Base-by-base conservation (phyloP, 208 protist species). In the Wallacemonas sp. region DNA sequence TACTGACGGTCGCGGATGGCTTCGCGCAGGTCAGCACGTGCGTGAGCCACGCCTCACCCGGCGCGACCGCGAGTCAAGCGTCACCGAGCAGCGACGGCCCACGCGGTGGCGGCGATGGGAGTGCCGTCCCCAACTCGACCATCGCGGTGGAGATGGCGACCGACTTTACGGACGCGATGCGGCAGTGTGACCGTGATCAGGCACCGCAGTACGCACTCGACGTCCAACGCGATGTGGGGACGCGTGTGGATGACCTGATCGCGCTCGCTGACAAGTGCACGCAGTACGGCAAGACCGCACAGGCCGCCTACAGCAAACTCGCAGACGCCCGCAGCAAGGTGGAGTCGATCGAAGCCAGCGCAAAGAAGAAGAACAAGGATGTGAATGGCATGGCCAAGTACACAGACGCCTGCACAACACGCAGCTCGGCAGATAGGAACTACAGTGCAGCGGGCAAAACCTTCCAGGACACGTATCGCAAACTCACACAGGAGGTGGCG, bases 191-290 rank as follows among this genome's bases (percentile, higher is more conserved):
- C 0, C n/a, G 75, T 17, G 67, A 60, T 26, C 64, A 68, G 26
- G 61, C 78, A 27, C 55, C 78, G 23, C 36, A 76, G 12, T 83
- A 83, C 62, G 9, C 14, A 2, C n/a, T 58, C 29, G 27, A 19
- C n/a, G 21, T 58, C 6, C n/a, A 58, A 21, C 52, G 52, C 30
- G 52, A 58, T 43, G 70, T 63, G 14, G 1, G 23, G 0, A 1
- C 12, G 26, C 19, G 8, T 3, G 24, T 63, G 21, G 46, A 1
- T 0, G 67, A 64, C 32, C n/a, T 70, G 30, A 23, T 67, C 26
- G 8, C 34, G 0, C 9, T 33, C 14, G 60, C 48, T 1, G 32
- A 3, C 17, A 6, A 12, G 6, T 23, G 38, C 11, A 9, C 65
- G 1, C 17, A 61, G 39, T 41, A 68, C 17, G 63, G 73, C 19